phyloP scores from a whole-genome alignment of 345 rosid species.

The Salix caprea region DNA sequence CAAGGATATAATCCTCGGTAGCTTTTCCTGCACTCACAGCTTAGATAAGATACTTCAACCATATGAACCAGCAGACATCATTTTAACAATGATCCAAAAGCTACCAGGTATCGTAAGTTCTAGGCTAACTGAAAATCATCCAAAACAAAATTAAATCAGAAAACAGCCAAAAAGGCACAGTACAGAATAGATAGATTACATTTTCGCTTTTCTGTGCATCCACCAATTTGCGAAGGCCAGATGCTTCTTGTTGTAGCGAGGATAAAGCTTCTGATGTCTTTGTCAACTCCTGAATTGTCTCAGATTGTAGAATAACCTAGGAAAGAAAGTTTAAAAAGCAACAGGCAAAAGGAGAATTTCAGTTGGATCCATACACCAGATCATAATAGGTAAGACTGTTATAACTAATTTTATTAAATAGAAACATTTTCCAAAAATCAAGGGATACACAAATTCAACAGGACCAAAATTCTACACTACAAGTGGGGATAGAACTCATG shows the following conservation, averaged over 20 bases:
- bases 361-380: background rate
- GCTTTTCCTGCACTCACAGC: too few relatives aligned
- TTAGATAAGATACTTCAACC: too few relatives aligned
- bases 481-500: background rate
- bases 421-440: background rate
- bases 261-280: slow-evolving; percentile 79
- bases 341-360: background rate
- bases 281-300: slow-evolving; percentile 88
- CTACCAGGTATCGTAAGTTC: too few relatives aligned
- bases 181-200: slow-evolving; percentile 34
- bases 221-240: slow-evolving; percentile 60
- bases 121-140: background rate
- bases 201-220: slow-evolving; percentile 56
- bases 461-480: background rate
- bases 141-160: background rate
- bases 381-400: background rate
- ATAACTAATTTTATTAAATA: background rate
- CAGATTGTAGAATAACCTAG: slow-evolving; percentile 88
- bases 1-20: too few relatives aligned
- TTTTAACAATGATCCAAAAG: too few relatives aligned
- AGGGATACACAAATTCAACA: background rate
- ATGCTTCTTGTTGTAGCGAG: slow-evolving; percentile 64
- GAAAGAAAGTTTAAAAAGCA: slow-evolving; percentile 7
- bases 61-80: too few relatives aligned
- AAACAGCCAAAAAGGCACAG: background rate